Conservation (phyloP, 2,329 filamentous ascomycete species). For the Penicillium sp. region DNA sequence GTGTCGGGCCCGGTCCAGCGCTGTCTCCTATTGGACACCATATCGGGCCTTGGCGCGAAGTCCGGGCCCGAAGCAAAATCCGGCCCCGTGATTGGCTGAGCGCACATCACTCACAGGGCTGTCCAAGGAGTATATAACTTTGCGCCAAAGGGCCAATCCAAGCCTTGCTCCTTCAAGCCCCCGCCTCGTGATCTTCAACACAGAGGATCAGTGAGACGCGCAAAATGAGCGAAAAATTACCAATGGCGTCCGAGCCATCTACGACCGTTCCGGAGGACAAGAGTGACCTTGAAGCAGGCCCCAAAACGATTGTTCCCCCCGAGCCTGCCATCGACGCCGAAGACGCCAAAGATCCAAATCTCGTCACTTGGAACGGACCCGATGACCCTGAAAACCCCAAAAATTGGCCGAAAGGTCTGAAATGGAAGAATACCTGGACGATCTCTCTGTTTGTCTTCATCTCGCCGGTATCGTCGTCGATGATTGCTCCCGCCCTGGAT, state of each 20-base stretch:
- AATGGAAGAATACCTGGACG: constrained; percentile 34
- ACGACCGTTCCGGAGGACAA: background rate
- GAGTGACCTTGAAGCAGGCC: background rate
- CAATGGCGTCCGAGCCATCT: background rate
- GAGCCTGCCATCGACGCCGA: constrained; percentile 1
- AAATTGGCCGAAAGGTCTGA: constrained; percentile 14
- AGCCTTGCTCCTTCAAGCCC: background rate
- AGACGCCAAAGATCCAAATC: constrained; percentile 2
- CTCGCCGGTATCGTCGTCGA: constrained; percentile 65
- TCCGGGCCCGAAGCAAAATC: constrained; percentile 2
- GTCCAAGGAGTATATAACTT: background rate
- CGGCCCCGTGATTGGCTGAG: background rate
- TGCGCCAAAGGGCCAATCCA: background rate
- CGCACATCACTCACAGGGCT: background rate
- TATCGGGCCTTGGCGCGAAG: background rate
- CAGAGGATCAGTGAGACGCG: background rate
- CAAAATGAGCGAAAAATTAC: background rate
- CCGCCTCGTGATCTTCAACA: background rate
- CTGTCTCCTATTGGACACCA: background rate
- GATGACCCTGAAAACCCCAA: constrained; percentile 18
- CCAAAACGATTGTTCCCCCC: background rate
- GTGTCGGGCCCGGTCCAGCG: background rate
- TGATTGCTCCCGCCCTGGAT: constrained; percentile 58
- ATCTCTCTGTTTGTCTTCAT: constrained; percentile 64
- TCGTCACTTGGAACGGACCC: constrained; percentile 14